These are phyloP conservation scores for Neurospora sp. DNA, from an alignment of 495 filamentous ascomycete species.

Conservation along the genomic window DNA sequence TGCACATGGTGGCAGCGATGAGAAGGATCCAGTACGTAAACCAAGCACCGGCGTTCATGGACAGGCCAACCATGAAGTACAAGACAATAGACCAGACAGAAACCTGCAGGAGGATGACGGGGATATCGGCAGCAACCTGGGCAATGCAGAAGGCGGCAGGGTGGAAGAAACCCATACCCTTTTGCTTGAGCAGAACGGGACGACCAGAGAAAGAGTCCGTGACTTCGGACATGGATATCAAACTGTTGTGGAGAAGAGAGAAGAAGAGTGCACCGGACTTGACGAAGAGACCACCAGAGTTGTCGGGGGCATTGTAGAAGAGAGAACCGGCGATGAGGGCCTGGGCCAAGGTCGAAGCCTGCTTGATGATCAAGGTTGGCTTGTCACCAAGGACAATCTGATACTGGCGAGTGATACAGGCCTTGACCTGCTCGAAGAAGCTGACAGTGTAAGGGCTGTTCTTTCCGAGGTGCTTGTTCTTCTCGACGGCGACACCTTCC, in stretches of 20 bases:
- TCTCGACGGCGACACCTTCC: conserved; percentile 36
- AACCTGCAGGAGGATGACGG: conserved; percentile 61
- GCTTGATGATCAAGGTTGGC: conserved; percentile 48
- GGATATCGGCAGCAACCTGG: conserved; percentile 67
- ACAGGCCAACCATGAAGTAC: conserved; percentile 65
- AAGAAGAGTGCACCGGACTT: conserved; percentile 56
- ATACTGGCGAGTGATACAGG: conserved; percentile 43
- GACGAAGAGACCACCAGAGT: conserved; percentile 42
- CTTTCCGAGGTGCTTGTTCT: conserved; percentile 27
- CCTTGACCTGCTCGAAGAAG: conserved; percentile 45
- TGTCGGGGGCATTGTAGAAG: conserved; percentile 60
- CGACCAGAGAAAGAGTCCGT: conserved; percentile 58
- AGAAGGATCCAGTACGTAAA: conserved; percentile 60
- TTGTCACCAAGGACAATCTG: conserved; percentile 54
- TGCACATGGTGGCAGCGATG: conserved; percentile 51
- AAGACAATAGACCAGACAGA: conserved; percentile 62
- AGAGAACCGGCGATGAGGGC: conserved; percentile 66
- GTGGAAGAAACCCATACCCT: conserved; percentile 70
- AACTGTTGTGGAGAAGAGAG: conserved; percentile 66
- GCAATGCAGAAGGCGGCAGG: conserved; percentile 71
- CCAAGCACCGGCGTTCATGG: conserved; percentile 61
- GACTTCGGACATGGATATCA: conserved; percentile 71
- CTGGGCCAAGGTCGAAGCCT: conserved; percentile 46
- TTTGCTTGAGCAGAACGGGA: conserved; percentile 75
- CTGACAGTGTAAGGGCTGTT: conserved; percentile 44